A percentile compares a stretch with the other conserved stretches of the same genome.
Evolutionary conservation across 495 filamentous ascomycete species (phyloP).

Genomic region (Podospora fimiseda): DNA sequence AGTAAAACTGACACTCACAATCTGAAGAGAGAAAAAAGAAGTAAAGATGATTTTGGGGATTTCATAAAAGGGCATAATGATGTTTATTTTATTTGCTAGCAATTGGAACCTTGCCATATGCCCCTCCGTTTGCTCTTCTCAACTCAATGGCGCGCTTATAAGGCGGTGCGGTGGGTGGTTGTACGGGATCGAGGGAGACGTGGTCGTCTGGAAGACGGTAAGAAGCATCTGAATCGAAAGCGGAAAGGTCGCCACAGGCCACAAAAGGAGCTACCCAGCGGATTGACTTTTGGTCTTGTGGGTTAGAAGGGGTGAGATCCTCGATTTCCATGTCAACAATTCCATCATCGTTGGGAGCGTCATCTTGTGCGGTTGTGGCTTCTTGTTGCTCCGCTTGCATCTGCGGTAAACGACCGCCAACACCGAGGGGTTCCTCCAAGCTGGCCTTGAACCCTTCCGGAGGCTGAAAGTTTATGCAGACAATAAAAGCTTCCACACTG

Average conservation of each 20-base stretch:
- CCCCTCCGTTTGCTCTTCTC: constrained; percentile 66
- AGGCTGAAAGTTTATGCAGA: constrained; percentile 79
- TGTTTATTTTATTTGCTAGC: not conserved
- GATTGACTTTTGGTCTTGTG: constrained; percentile 33
- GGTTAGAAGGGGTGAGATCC: constrained; percentile 33
- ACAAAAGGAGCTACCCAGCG: constrained; percentile 92
- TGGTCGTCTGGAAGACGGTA: constrained; percentile 73
- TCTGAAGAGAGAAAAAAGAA: not conserved
- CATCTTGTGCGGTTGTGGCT: constrained; percentile 29
- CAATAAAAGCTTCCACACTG: constrained; percentile 92
- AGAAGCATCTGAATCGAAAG: constrained; percentile 89
- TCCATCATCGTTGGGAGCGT: constrained; percentile 44
- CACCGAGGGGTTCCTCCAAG: constrained; percentile 59
- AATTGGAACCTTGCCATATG: constrained; percentile 54
- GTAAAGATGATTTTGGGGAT: not conserved
- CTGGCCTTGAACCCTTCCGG: constrained; percentile 58
- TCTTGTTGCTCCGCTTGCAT: constrained; percentile 31
- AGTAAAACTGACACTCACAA: no score
- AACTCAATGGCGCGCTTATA: constrained; percentile 88
- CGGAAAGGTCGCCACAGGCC: constrained; percentile 91
- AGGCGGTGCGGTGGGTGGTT: constrained; percentile 91
- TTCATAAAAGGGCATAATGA: not conserved
- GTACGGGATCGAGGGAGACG: constrained; percentile 83
- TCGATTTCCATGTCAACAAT: constrained; percentile 55
- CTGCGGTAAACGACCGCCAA: constrained; percentile 44